Base-by-base conservation (phyloP, 2,329 filamentous ascomycete genomes). In the Aspergillus proliferans region DNA sequence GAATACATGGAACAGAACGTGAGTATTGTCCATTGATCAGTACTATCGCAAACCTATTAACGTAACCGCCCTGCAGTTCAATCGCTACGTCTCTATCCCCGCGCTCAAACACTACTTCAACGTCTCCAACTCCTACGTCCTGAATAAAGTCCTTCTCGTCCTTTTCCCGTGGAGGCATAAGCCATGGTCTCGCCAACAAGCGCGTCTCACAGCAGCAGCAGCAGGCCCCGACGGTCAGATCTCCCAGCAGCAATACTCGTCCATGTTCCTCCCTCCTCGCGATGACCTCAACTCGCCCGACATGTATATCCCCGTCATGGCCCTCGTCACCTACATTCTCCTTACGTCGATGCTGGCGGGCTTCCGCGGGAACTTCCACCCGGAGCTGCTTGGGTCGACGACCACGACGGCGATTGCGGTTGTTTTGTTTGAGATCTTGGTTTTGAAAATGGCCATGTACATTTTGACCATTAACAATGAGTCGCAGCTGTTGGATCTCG, bases 251-350 rank as follows among this genome's bases (percentile, higher is more conserved):
- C 68, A 74, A 57, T 75, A 76, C 55, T 72, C 69, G 26, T 75
- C 72, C 49, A 74, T 71, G 65, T 98, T 93, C 71, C 80, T 96
- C 6, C 89, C 93, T 4, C 93, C 93, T 2, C 81, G 93, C 56
- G 92, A 98, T 69, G 93, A 98, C 66, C 78, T 97, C 70, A 98
- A 98, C 73, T 94, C 89, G 57, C 93, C 94, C 14, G 93, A 98
- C 72, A 97, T 98, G 91, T 98, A 98, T 74, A 98, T 98, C 61
- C 91, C 91, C 51, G 86, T 94, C 63, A 98, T 98, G 93, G 92
- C 93, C 1, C 78, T 98, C 47, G 90, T 97, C 43, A 98, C 93
- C 21, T 98, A 98, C 71, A 95, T 98, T 56, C 85, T 98, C 30
- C 81, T 98, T 9, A 94, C 88, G 4, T 93, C 92, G 1, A 79